Base-by-base conservation (phyloP, 2,329 filamentous ascomycete genomes). In the Didymellaceae sp. region DNA sequence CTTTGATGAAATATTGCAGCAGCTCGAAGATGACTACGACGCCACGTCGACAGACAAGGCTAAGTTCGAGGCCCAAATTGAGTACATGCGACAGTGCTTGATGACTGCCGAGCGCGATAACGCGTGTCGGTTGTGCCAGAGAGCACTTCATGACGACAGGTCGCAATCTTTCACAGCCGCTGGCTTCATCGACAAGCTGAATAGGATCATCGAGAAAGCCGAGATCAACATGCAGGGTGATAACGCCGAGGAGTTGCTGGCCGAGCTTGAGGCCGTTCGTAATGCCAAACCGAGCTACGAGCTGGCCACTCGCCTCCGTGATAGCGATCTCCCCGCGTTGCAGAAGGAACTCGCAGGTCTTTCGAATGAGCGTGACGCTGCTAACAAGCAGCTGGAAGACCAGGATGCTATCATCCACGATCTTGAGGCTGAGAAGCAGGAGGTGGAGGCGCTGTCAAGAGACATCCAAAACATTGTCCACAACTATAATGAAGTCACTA, bases 381-480 rank as follows among this genome's bases (percentile, higher is more conserved):
- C 80, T 30, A 72, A 74, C 37, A 63, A 62, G 18, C 67, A 77
- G 49, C 62, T 79, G 7, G 85, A 90, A 60, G 75, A 80, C 18
- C 84, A 91, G 62, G 91, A 96, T 61, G 81, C 80, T 26, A 70
- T 77, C 3, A 86, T 94, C 43, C 78, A 82, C 33, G 81, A 86
- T 34, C 74, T 75, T 17, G 82, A 84, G 43, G 83, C 88, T 52
- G 84, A 82, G 34, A 87, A 86, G 65, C 82, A 85, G 60, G 89
- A 94, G 30, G 77, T 93, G 6, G 90, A 96, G 53, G 83, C 85
- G 2, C 79, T 97, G 58, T 81, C 82, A 34, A 91, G 89, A 71
- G 90, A 88, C 2, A 86, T 97, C 6, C 79, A 83, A 49, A 88
- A 82, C 51, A 95, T 99, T 52, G 76, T 82, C 7, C 88, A 89